phyloP scores from a whole-genome alignment of 495 filamentous ascomycete genomes.

The Trichoderma gamsii region DNA sequence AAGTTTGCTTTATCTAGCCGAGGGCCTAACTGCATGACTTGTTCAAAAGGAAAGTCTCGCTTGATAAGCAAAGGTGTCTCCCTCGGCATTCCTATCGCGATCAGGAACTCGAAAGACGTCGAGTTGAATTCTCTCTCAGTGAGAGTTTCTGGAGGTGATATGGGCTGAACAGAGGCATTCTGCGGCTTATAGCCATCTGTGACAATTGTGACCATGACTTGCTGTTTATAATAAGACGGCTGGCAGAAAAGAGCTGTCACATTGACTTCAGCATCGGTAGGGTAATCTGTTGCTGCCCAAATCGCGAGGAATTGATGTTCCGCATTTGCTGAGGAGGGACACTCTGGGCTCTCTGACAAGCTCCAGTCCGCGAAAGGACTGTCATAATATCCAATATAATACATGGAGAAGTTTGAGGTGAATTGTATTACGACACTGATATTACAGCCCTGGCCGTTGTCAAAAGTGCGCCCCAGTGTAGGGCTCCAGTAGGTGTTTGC shows the following conservation, averaged over 20 bases:
- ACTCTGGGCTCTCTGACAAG: constrained; percentile 18
- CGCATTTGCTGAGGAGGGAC: constrained; percentile 15
- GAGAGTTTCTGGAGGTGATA: constrained; percentile 22
- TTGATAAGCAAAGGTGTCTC: neutral
- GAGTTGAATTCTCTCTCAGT: constrained; percentile 30
- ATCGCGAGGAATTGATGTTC: constrained; percentile 30
- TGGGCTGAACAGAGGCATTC: neutral
- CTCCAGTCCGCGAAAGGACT: constrained; percentile 19
- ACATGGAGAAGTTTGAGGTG: neutral
- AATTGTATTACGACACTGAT: neutral
- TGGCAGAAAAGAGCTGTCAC: constrained; percentile 35
- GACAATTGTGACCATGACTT: constrained; percentile 29
- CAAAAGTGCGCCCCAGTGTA: no score
- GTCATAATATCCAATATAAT: constrained; percentile 30
- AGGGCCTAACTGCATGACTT: constrained; percentile 15
- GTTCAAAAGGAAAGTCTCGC: constrained; percentile 15
- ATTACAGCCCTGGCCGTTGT: constrained; percentile 28
- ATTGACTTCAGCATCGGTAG: constrained; percentile 16
- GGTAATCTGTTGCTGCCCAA: constrained; percentile 15
- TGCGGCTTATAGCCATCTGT: constrained; percentile 9
- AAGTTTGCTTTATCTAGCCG: constrained; percentile 18
- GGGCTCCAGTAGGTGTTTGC: constrained; percentile 17
- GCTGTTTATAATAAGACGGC: constrained; percentile 32
- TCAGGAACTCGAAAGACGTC: constrained; percentile 29
- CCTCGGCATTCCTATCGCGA: constrained; percentile 21